Percentiles rank a stretch among this genome's conserved stretches.
Evolutionary conservation across 2,329 filamentous ascomycete species (phyloP).

Genomic region (Diplodia intermedia): DNA sequence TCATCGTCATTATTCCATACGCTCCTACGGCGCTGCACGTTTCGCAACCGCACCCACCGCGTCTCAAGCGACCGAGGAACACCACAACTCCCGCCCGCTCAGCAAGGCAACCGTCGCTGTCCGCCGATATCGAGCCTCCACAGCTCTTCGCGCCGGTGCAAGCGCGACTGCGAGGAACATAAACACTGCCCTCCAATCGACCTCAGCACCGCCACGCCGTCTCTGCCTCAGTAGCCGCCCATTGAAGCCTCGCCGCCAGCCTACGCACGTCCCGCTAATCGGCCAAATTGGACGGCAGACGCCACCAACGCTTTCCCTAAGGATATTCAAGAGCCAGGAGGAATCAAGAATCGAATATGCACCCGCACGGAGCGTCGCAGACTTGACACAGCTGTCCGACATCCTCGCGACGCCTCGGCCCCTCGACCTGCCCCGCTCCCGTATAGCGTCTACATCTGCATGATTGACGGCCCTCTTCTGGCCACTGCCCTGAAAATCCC

Average conservation of each 20-base stretch:
- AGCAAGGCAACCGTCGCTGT: background rate
- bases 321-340: constrained; percentile 10
- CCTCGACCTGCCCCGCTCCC: constrained; percentile 16
- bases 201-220: constrained; percentile 1
- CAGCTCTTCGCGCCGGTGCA: background rate
- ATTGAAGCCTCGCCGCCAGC: background rate
- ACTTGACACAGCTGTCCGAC: constrained; percentile 30
- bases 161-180: constrained; percentile 5
- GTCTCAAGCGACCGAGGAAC: constrained; percentile 17
- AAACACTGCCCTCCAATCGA: constrained; percentile 13
- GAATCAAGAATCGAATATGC: constrained; percentile 12
- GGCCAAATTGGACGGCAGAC: background rate
- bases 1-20: constrained; percentile 1
- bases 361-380: constrained; percentile 23
- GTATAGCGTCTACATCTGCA: constrained; percentile 3
- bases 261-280: background rate
- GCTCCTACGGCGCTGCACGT: constrained; percentile 31
- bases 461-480: constrained; percentile 17
- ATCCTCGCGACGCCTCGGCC: constrained; percentile 21
- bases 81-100: background rate
- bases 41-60: constrained; percentile 17
- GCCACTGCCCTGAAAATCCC: constrained; percentile 17
- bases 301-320: background rate
- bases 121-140: background rate
- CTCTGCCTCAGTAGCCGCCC: constrained; percentile 19